Evolutionary conservation across 805 yeast genomes (phyloP).

Genomic region (Candida arabinofermentans): DNA sequence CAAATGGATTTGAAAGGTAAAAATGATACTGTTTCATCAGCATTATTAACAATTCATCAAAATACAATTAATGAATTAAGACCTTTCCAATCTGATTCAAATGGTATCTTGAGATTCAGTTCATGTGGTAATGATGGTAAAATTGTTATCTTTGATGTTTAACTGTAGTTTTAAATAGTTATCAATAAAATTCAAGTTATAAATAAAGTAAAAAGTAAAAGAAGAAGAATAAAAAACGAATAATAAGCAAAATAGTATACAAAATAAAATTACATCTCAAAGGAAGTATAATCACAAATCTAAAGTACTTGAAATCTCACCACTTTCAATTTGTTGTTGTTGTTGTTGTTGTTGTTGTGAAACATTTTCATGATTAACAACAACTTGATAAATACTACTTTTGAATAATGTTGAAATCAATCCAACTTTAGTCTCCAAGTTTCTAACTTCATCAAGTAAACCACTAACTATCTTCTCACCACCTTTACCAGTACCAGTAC

Average conservation of each 20-base stretch:
- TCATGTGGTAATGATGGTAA: conserved; percentile 90
- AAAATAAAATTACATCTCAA: background rate
- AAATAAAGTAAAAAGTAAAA: background rate
- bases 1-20: conserved; percentile 95
- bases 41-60: conserved; percentile 78
- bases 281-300: background rate
- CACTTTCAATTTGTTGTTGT: background rate
- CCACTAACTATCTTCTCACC: conserved; percentile 2
- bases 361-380: conserved; percentile 15
- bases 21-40: conserved; percentile 40
- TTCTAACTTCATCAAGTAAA: conserved; percentile 17
- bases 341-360: background rate
- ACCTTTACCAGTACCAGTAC: background rate
- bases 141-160: conserved; percentile 67
- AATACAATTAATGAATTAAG: conserved; percentile 76
- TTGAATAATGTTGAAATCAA: conserved; percentile 30
- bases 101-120: conserved; percentile 57
- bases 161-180: background rate
- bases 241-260: background rate
- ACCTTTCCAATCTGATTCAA: conserved; percentile 41
- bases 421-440: conserved; percentile 23
- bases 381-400: conserved; percentile 28
- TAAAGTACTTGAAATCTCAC: background rate
- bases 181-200: background rate
- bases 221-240: background rate